A percentile compares a stretch with the other conserved stretches of the same genome.
Conservation (phyloP, 495 filamentous ascomycete genomes). For the Hypoxylon rickii region DNA sequence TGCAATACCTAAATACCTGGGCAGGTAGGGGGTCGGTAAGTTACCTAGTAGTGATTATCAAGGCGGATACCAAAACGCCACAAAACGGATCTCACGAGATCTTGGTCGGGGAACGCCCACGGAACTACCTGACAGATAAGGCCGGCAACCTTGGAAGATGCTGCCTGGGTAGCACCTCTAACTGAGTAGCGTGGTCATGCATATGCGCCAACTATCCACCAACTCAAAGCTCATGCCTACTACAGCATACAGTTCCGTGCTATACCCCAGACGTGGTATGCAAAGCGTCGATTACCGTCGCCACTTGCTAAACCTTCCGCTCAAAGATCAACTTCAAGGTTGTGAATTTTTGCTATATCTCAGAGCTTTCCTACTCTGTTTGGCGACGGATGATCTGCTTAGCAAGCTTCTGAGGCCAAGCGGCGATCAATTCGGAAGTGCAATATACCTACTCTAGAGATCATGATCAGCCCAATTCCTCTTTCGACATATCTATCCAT, state of each 20-base stretch:
- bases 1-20: too few relatives aligned
- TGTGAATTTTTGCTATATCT: slow-evolving; percentile 1
- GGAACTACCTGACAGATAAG: slow-evolving; percentile 9
- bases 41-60: too few relatives aligned
- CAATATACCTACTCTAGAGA: neutral
- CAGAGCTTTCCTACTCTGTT: too few relatives aligned
- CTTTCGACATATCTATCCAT: slow-evolving; percentile 7
- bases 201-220: slow-evolving; percentile 13
- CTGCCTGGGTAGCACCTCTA: too few relatives aligned
- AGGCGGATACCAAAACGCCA: neutral
- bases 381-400: too few relatives aligned
- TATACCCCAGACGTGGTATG: slow-evolving; percentile 7
- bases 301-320: slow-evolving; percentile 11
- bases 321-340: neutral
- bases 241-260: slow-evolving; percentile 8
- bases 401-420: slow-evolving; percentile 11
- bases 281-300: slow-evolving; percentile 13
- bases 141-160: slow-evolving; percentile 10
- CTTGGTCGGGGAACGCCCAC: neutral
- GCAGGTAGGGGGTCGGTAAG: too few relatives aligned
- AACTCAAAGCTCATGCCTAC: slow-evolving; percentile 9
- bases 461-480: slow-evolving; percentile 17
- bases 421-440: slow-evolving; percentile 17
- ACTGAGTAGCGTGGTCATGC: slow-evolving; percentile 21
- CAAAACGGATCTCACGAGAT: neutral